Percentiles rank a stretch among this genome's conserved stretches.
These are phyloP conservation scores for Pouteria glomerata DNA, from an alignment of 148 eudicot species.

Conservation along the genomic window DNA sequence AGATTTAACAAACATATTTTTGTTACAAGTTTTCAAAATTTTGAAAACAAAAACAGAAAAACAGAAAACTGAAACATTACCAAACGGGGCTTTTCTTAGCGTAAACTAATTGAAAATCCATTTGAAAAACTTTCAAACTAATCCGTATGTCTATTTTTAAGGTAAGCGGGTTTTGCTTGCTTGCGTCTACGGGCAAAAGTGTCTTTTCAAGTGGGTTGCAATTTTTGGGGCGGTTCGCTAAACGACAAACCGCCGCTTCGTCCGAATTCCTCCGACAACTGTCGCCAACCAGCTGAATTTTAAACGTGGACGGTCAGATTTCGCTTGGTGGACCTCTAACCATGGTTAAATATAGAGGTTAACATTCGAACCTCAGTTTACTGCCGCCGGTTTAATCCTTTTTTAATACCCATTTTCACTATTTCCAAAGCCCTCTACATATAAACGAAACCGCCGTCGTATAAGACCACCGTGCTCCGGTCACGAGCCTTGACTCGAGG, in stretches of 20 bases:
- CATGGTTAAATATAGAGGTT: neutral
- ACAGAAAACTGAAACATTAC: no score
- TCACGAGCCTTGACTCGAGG: conserved; percentile 10
- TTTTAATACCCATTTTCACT: neutral
- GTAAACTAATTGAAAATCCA: no score
- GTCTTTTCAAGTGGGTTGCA: neutral
- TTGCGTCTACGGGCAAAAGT: no score
- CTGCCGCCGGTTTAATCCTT: conserved; percentile 19
- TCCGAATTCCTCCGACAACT: conserved; percentile 28
- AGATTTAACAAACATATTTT: no score
- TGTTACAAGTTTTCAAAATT: no score
- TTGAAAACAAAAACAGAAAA: no score
- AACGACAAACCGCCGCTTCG: conserved; percentile 22
- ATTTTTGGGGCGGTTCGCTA: neutral
- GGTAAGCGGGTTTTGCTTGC: no score
- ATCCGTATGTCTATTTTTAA: no score
- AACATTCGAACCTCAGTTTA: neutral
- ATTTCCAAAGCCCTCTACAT: neutral
- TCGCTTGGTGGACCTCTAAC: neutral
- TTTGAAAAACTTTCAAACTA: no score
- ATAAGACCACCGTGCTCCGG: conserved; percentile 2
- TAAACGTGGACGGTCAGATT: conserved; percentile 23
- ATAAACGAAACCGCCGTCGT: conserved; percentile 14
- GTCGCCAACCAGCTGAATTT: conserved; percentile 14
- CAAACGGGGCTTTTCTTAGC: no score